These are phyloP conservation scores for Grifola frondosa DNA, from an alignment of 1,284 basidiomycete genomes.

Conservation along the genomic window DNA sequence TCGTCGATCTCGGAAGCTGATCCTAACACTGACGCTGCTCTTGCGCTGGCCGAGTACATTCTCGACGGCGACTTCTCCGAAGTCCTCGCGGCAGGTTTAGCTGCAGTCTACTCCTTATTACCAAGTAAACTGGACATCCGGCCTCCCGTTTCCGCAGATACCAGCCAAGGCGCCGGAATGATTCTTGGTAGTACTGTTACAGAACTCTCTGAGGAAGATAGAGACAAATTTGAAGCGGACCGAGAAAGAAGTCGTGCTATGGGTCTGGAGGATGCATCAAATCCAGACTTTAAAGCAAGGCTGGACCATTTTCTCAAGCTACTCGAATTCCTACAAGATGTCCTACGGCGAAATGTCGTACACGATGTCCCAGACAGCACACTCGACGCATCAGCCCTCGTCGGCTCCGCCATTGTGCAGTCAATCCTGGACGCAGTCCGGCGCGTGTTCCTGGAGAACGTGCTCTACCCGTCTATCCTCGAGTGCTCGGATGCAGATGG, in stretches of 20 bases:
- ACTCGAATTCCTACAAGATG: constrained; percentile 90
- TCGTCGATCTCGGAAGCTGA: constrained; percentile 40
- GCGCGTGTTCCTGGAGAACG: constrained; percentile 89
- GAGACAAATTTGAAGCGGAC: constrained; percentile 50
- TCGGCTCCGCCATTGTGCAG: constrained; percentile 78
- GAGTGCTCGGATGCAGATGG: constrained; percentile 93
- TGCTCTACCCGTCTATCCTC: constrained; percentile 90
- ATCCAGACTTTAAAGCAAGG: constrained; percentile 74
- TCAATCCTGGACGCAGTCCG: constrained; percentile 82
- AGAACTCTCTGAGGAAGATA: constrained; percentile 48
- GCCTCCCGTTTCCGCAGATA: constrained; percentile 43
- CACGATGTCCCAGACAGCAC: constrained; percentile 38
- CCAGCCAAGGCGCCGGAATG: constrained; percentile 50
- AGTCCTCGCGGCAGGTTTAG: constrained; percentile 90
- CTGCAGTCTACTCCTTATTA: constrained; percentile 90
- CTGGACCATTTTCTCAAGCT: constrained; percentile 89
- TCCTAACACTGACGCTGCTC: constrained; percentile 76
- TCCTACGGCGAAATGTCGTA: constrained; percentile 63
- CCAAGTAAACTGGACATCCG: constrained; percentile 83
- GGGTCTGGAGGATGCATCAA: constrained; percentile 75
- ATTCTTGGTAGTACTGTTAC: constrained; percentile 58
- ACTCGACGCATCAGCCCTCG: constrained; percentile 57
- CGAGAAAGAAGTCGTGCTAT: constrained; percentile 55
- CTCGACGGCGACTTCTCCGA: constrained; percentile 96
- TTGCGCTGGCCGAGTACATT: constrained; percentile 90